Evolutionary conservation across 1,284 basidiomycete genomes (phyloP).

Genomic region (Cryptococcus neoformans): DNA sequence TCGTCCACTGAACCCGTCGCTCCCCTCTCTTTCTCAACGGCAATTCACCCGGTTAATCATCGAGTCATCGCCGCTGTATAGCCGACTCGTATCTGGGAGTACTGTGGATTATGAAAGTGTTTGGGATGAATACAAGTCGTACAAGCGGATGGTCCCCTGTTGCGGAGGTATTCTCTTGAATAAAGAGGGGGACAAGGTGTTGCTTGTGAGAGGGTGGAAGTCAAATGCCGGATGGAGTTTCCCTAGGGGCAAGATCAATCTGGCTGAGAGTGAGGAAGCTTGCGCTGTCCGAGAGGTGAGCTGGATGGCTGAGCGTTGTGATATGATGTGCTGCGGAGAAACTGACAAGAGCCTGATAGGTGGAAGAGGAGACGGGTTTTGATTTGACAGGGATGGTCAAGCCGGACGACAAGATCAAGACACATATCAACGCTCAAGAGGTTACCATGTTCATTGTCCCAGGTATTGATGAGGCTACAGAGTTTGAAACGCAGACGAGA

Average conservation of each 20-base stretch:
- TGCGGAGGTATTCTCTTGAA: constrained; percentile 97
- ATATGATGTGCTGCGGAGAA: not conserved
- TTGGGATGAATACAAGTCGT: constrained; percentile 60
- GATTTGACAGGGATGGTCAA: constrained; percentile 71
- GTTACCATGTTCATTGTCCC: constrained; percentile 91
- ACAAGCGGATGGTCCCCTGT: constrained; percentile 98
- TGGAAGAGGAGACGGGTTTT: constrained; percentile 91
- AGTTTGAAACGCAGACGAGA: constrained; percentile 88
- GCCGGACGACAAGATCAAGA: constrained; percentile 70
- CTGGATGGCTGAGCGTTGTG: not conserved
- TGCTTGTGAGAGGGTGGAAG: constrained; percentile 98
- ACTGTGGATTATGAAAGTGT: constrained; percentile 48
- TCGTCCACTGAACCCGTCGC: constrained; percentile 79
- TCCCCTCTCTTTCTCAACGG: constrained; percentile 85
- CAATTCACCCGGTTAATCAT: constrained; percentile 94
- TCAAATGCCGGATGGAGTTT: constrained; percentile 96
- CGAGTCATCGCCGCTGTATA: constrained; percentile 45
- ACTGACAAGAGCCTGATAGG: constrained; percentile 53
- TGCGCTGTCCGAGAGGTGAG: constrained; percentile 88
- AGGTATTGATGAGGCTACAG: constrained; percentile 82
- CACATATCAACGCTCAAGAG: constrained; percentile 82
- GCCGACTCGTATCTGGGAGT: constrained; percentile 19
- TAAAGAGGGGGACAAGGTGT: constrained; percentile 85
- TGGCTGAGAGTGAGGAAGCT: constrained; percentile 73
- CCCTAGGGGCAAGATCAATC: constrained; percentile 98